These are phyloP conservation scores for Collybia sp. DNA, from an alignment of 768 basidiomycete genomes.

Conservation along the genomic window DNA sequence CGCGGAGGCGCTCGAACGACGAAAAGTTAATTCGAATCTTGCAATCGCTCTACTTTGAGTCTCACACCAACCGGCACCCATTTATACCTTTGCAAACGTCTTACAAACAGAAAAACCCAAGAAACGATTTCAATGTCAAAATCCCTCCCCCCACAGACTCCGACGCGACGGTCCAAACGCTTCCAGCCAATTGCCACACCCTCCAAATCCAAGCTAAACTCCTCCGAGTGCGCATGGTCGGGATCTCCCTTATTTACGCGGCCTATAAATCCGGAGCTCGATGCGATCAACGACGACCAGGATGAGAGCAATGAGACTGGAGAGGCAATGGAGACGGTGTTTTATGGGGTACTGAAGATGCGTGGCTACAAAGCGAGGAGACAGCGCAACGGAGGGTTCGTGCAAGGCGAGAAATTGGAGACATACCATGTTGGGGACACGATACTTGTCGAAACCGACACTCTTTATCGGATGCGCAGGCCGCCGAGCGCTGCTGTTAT, in stretches of 20 bases:
- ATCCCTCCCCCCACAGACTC: slow-evolving; percentile 16
- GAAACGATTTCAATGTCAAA: slow-evolving; percentile 5
- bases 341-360: slow-evolving; percentile 29
- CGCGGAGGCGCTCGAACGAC: too few species aligned
- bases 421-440: slow-evolving; percentile 54
- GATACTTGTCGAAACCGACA: slow-evolving; percentile 51
- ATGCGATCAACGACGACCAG: slow-evolving; percentile 13
- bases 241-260: slow-evolving; percentile 19
- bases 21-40: too few species aligned
- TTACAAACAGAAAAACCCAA: too few species aligned
- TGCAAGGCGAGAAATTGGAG: slow-evolving; percentile 15
- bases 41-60: too few species aligned
- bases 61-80: too few species aligned
- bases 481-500: slow-evolving; percentile 68
- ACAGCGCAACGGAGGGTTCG: neutral
- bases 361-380: neutral
- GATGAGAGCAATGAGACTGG: slow-evolving; percentile 8
- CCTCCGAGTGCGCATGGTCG: slow-evolving; percentile 18
- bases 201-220: slow-evolving; percentile 8
- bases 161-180: slow-evolving; percentile 24
- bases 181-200: slow-evolving; percentile 24
- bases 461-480: slow-evolving; percentile 31
- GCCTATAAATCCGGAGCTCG: slow-evolving; percentile 14
- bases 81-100: too few species aligned
- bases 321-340: slow-evolving; percentile 23